Evolutionary conservation across 2,329 filamentous ascomycete species (phyloP), one percentile per base, ranked within the genome.

Genomic region (Apiospora phragmitis): DNA sequence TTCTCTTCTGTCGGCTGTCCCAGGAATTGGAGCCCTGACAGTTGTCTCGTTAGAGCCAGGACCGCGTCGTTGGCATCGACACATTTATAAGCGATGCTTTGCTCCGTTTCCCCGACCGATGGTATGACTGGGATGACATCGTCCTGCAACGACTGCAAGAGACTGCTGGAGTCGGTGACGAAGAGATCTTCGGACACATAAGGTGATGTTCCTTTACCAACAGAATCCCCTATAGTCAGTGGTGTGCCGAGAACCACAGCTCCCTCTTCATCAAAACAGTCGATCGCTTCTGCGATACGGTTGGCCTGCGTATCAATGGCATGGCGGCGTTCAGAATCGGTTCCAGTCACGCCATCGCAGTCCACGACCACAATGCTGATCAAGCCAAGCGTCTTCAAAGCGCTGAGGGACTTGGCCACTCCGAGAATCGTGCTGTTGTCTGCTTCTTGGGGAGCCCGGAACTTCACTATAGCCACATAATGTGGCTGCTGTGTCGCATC

Each of bases 391-490:
- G 92, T 90, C 49, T 91, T 89, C 67, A 99, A 89, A 79, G 97
- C 95, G 41, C 91, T 91, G 51, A 99, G 82, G 0, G 96, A 98
- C 79, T 92, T 90, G 6, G 92, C 94, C 71, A 98, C 90, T 1
- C 94, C 95, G 65, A 87, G 82, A 14, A 98, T 79, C 0, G 90
- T 93, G 1, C 84, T 82, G 71, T 94, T 88, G 75, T 93, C 87
- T 65, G 97, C 86, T 1, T 85, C 81, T 75, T 97, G 91, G 0
- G 94, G 92, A 59, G 89, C 88, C 69, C 92, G 89, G 69, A 99
- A 86, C 81, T 97, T 97, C 74, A 98, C 91, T 70, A 99, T 84
- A 21, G 96, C 95, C 71, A 97, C 86, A 80, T 97, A 93, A 24
- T 83, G 74, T 35, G 80, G 81, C 47, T 80, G 76, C 49, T 77